Conservation (phyloP, 108 stramenopile species). For the Chaetoceros muelleri region DNA sequence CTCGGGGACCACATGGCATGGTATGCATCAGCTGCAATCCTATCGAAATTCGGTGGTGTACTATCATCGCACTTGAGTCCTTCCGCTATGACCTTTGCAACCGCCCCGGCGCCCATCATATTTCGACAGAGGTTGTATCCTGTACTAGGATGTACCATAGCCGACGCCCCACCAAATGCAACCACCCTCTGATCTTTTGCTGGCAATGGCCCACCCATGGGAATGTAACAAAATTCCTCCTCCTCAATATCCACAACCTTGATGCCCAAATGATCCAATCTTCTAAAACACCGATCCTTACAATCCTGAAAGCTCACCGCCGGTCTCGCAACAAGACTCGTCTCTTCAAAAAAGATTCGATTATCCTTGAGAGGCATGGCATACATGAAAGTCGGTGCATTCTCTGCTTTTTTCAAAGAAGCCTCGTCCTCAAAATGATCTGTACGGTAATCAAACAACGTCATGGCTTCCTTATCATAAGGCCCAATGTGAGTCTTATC, state of each 20-base stretch:
- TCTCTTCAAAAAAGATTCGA: slow-evolving; percentile 86
- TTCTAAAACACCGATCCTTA: slow-evolving; percentile 72
- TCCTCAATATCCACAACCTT: slow-evolving; percentile 72
- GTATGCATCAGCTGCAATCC: slow-evolving; percentile 76
- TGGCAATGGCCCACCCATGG: slow-evolving; percentile 91
- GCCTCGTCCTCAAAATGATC: slow-evolving; percentile 61
- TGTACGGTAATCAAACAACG: slow-evolving; percentile 93
- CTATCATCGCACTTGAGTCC: slow-evolving; percentile 5
- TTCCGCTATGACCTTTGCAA: slow-evolving; percentile 63
- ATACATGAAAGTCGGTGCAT: slow-evolving; percentile 92
- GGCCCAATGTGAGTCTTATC: slow-evolving; percentile 53
- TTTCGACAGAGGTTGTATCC: slow-evolving; percentile 81
- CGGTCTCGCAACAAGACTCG: slow-evolving; percentile 88
- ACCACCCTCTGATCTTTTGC: slow-evolving; percentile 79
- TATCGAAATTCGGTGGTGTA: slow-evolving; percentile 61
- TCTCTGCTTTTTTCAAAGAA: slow-evolving; percentile 27
- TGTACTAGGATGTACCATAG: slow-evolving; percentile 91
- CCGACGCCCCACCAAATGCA: slow-evolving; percentile 82
- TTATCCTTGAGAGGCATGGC: slow-evolving; percentile 88
- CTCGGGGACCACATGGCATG: slow-evolving; percentile 83
- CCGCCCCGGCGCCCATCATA: slow-evolving; percentile 59
- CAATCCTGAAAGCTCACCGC: slow-evolving; percentile 85
- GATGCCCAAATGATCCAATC: slow-evolving; percentile 81
- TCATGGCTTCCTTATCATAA: slow-evolving; percentile 91
- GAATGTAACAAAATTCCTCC: slow-evolving; percentile 94